Conservation (phyloP, 2,329 filamentous ascomycete species). For the Cadophora sp. region DNA sequence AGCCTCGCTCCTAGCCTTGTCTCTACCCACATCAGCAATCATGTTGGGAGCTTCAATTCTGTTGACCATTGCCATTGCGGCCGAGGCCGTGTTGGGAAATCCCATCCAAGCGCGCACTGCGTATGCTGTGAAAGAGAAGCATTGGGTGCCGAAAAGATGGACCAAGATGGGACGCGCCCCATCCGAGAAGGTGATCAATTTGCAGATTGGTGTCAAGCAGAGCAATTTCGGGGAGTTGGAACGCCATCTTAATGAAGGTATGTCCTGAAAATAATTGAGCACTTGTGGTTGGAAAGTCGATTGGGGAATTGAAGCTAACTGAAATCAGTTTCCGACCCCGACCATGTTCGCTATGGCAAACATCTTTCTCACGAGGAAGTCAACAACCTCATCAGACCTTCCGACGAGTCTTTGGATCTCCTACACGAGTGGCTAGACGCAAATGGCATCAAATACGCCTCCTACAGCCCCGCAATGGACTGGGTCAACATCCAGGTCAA, state of each 20-base stretch:
- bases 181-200: constrained; percentile 54
- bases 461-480: constrained; percentile 60
- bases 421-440: constrained; percentile 62
- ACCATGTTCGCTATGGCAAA: constrained; percentile 59
- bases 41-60: constrained; percentile 28
- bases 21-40: neutral
- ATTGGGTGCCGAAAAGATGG: constrained; percentile 59
- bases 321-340: constrained; percentile 57
- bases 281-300: neutral
- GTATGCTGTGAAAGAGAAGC: constrained; percentile 62
- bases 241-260: constrained; percentile 59
- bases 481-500: constrained; percentile 62
- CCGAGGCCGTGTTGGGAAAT: constrained; percentile 31
- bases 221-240: constrained; percentile 61
- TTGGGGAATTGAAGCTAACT: neutral
- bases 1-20: constrained; percentile 14
- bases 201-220: constrained; percentile 66
- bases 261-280: constrained; percentile 11
- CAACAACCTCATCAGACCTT: constrained; percentile 58
- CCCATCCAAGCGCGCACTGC: constrained; percentile 48
- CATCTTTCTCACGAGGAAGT: constrained; percentile 60
- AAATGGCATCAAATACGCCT: constrained; percentile 53
- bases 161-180: constrained; percentile 53
- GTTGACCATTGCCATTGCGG: constrained; percentile 24
- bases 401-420: constrained; percentile 56